A percentile compares a stretch with the other conserved stretches of the same genome.
Evolutionary conservation across 345 rosid species (phyloP).

Genomic region (Pistacia vera): DNA sequence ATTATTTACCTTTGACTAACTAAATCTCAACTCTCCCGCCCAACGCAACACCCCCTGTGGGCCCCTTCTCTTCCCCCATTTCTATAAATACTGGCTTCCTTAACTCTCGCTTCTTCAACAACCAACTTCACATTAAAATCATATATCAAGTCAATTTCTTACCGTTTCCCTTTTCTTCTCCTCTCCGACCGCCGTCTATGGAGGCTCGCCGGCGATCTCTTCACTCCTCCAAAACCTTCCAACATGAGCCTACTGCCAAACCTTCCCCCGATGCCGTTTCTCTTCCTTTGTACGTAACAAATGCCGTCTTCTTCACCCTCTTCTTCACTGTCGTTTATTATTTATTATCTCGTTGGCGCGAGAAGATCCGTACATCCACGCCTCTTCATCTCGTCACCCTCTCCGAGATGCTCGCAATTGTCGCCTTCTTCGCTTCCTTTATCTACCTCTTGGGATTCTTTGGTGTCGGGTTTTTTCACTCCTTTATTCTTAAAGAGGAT

Average conservation of each 20-base stretch:
- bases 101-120: conserved; percentile 1
- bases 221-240: background rate
- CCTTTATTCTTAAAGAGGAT: conserved; percentile 46
- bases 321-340: conserved; percentile 69
- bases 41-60: background rate
- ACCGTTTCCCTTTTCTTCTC: no score
- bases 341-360: conserved; percentile 71
- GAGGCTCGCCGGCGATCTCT: conserved; percentile 28
- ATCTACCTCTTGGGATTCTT: conserved; percentile 66
- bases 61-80: background rate
- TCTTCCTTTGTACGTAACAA: conserved; percentile 53
- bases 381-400: conserved; percentile 60
- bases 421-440: conserved; percentile 56
- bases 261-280: conserved; percentile 50
- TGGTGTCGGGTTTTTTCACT: conserved; percentile 68
- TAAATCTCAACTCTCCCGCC: no score
- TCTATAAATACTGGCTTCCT: conserved; percentile 14
- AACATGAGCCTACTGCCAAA: conserved; percentile 12
- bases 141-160: no score
- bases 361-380: conserved; percentile 67
- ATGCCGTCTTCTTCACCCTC: conserved; percentile 59
- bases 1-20: background rate
- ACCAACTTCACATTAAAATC: background rate
- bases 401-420: conserved; percentile 58
- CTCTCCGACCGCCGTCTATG: conserved; percentile 12